Base-by-base conservation (phyloP, 2,329 filamentous ascomycete species). In the Venturia effusa region DNA sequence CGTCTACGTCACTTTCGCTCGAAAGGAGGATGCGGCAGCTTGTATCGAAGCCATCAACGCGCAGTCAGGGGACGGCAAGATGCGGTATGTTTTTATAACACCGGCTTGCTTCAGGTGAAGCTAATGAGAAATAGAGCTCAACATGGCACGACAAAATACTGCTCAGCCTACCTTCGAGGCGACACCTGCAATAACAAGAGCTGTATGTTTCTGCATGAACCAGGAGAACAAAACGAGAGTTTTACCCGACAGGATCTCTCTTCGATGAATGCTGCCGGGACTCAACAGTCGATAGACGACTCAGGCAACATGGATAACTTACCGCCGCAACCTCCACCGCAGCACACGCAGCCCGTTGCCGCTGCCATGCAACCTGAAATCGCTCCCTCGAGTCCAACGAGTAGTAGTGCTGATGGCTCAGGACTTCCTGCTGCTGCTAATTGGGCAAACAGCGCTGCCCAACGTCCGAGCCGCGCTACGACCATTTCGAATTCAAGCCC, bases 131-230 rank as follows among this genome's bases (percentile, higher is more conserved):
- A 55, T 64, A 84, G 86, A 69, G 86, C 86, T 15, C 86, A 88
- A 73, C 88, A 87, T 68, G 94, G 94, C 30, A 99, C 94, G 0
- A 99, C 94, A 4, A 99, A 99, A 74, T 99, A 99, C 75, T 99
- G 94, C 75, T 99, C 94, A 0, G 93, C 94, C 4, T 99, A 95
- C 80, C 81, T 99, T 22, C 89, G 95, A 65, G 92, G 95, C 68
- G 94, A 99, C 75, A 88, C 88, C 68, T 99, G 94, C 76, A 92
- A 90, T 64, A 99, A 99, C 71, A 87, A 92, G 61, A 93, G 94
- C 67, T 99, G 94, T 79, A 99, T 97, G 85, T 99, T 99, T 75
- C 78, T 99, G 61, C 94, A 99, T 72, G 95, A 99, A 76, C 89
- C 94, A 45, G 95, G 94, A n/a, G 94, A 99, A 72, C 94, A 97